Conservation (phyloP, 768 basidiomycete species). For the Hortiboletus campestris region DNA sequence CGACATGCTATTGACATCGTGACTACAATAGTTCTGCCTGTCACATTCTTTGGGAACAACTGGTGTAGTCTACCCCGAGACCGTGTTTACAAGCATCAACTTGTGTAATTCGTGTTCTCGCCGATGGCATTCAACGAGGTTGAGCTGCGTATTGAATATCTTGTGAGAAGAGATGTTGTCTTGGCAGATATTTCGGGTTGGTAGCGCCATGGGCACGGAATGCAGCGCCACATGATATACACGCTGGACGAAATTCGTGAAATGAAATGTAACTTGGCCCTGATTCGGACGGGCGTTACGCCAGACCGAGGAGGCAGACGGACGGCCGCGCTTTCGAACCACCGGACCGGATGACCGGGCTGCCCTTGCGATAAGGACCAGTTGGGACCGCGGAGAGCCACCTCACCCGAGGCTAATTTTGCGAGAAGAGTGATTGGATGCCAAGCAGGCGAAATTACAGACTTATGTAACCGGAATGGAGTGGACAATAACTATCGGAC, state of each 20-base stretch:
- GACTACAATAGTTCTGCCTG: slow-evolving; percentile 40
- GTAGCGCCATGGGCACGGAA: background rate
- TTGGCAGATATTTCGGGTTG: slow-evolving; percentile 34
- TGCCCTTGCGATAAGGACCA: too few species aligned
- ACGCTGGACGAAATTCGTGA: slow-evolving; percentile 41
- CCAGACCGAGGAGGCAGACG: too few species aligned
- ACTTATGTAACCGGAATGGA: background rate
- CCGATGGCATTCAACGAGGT: slow-evolving; percentile 52
- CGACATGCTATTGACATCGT: slow-evolving; percentile 53
- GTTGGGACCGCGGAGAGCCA: too few species aligned
- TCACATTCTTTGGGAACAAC: background rate
- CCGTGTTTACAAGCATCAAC: slow-evolving; percentile 39
- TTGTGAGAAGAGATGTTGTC: slow-evolving; percentile 38
- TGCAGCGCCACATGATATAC: slow-evolving; percentile 7
- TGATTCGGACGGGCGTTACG: background rate
- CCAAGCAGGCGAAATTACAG: background rate
- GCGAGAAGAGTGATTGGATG: background rate
- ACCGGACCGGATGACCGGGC: too few species aligned
- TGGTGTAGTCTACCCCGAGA: slow-evolving; percentile 28
- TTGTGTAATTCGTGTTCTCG: slow-evolving; percentile 40
- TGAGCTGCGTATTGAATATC: slow-evolving; percentile 28
- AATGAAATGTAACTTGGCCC: slow-evolving; percentile 12
- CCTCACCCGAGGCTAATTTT: too few species aligned
- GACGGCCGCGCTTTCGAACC: too few species aligned
- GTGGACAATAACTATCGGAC: background rate